Conservation (phyloP, 306 rosid genomes). For the Dryas octopetala region DNA sequence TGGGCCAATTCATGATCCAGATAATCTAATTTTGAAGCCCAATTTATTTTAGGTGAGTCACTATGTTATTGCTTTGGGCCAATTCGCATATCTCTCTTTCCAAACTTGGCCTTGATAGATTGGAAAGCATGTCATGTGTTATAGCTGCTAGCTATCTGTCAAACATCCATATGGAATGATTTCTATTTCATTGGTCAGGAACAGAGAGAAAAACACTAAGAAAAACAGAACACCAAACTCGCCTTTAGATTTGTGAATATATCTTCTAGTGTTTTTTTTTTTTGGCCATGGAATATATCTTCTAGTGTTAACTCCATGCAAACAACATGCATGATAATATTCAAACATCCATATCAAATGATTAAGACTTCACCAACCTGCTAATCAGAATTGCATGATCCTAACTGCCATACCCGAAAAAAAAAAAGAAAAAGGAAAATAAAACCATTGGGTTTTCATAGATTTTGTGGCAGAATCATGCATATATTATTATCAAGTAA, state of each 20-base stretch:
- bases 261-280: not conserved
- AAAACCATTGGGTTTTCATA: not conserved
- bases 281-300: not conserved
- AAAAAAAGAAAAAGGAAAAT: not conserved
- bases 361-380: slow-evolving; percentile 43
- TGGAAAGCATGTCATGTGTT: not conserved
- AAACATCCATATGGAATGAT: not conserved
- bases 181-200: not conserved
- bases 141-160: not conserved
- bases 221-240: not conserved
- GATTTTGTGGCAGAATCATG: slow-evolving; percentile 14
- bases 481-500: no score
- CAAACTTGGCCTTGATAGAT: no score
- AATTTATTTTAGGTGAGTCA: no score
- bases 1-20: no score
- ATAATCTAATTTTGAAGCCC: no score
- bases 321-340: slow-evolving; percentile 27
- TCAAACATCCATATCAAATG: slow-evolving; percentile 50
- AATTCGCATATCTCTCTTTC: no score
- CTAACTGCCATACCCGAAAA: slow-evolving; percentile 26
- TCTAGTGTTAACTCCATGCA: slow-evolving; percentile 29
- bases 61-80: no score
- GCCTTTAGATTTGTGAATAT: not conserved
- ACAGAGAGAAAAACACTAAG: not conserved
- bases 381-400: slow-evolving; percentile 42